Evolutionary conservation across 106 monocot species (phyloP).

Genomic region (Dioscorea zingiberensis): DNA sequence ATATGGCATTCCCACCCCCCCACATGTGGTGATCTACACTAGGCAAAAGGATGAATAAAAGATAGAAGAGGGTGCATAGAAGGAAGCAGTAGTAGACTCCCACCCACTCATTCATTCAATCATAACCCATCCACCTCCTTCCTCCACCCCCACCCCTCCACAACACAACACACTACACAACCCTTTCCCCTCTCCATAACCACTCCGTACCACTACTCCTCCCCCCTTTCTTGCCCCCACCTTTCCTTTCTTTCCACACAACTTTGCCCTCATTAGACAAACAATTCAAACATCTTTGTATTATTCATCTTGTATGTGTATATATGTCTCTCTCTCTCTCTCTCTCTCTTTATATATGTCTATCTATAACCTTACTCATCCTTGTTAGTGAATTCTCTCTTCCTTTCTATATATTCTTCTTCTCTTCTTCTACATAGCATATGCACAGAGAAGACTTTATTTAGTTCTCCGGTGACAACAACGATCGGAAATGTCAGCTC

Average conservation of each 20-base stretch:
- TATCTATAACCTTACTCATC: neutral
- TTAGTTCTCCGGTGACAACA: neutral
- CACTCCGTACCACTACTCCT: slow-evolving; percentile 4
- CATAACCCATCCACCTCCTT: slow-evolving; percentile 18
- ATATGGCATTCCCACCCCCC: neutral
- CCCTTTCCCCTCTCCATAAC: slow-evolving; percentile 8
- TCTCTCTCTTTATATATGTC: neutral
- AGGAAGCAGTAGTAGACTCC: slow-evolving; percentile 13
- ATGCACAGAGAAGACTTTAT: neutral
- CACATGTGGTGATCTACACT: neutral
- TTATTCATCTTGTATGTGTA: too few relatives aligned
- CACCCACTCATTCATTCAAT: slow-evolving; percentile 54
- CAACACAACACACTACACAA: neutral
- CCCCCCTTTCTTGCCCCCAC: slow-evolving; percentile 14
- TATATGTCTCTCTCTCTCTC: too few relatives aligned
- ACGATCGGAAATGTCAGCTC: slow-evolving; percentile 29
- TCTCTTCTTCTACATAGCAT: slow-evolving; percentile 9
- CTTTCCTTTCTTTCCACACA: neutral
- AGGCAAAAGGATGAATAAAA: too few relatives aligned
- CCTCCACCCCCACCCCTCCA: neutral
- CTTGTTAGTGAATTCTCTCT: neutral
- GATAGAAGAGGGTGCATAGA: too few relatives aligned
- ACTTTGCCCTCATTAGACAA: neutral
- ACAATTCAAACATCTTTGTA: neutral
- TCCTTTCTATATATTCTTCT: neutral